Evolutionary conservation across 306 rosid genomes (phyloP).

Genomic region (Rosa chinensis): DNA sequence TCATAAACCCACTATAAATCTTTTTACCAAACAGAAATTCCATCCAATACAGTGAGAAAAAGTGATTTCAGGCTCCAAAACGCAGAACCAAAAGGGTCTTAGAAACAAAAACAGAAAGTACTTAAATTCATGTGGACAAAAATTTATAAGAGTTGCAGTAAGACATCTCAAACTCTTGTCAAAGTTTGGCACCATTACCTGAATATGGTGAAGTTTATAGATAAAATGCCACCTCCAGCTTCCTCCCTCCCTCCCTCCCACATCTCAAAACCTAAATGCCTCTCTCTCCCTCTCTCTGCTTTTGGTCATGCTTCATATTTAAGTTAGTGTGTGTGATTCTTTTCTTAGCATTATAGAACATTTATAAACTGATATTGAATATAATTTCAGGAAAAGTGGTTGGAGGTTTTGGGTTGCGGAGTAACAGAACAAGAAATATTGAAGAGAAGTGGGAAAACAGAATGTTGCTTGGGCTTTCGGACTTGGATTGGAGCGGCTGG

Average conservation of each 20-base stretch:
- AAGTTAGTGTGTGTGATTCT: neutral
- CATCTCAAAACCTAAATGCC: no score
- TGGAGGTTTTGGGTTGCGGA: slow-evolving; percentile 98
- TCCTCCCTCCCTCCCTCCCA: no score
- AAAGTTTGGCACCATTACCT: neutral
- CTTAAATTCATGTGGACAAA: no score
- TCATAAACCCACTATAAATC: no score
- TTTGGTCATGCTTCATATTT: neutral
- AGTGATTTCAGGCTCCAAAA: no score
- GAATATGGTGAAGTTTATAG: neutral
- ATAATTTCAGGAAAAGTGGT: slow-evolving; percentile 67
- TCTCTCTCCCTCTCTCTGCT: neutral
- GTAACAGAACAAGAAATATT: slow-evolving; percentile 96
- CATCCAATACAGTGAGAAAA: no score
- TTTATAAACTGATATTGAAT: neutral
- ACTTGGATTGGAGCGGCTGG: slow-evolving; percentile 91
- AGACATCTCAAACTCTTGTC: neutral
- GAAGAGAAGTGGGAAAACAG: slow-evolving; percentile 62
- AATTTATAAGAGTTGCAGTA: neutral
- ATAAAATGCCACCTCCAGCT: no score
- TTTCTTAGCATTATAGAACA: neutral
- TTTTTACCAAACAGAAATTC: no score
- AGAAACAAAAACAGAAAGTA: no score
- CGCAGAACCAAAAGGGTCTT: no score
- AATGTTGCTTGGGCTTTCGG: slow-evolving; percentile 99